Evolutionary conservation across 768 basidiomycete species (phyloP).

Genomic region (Calocybe indica): DNA sequence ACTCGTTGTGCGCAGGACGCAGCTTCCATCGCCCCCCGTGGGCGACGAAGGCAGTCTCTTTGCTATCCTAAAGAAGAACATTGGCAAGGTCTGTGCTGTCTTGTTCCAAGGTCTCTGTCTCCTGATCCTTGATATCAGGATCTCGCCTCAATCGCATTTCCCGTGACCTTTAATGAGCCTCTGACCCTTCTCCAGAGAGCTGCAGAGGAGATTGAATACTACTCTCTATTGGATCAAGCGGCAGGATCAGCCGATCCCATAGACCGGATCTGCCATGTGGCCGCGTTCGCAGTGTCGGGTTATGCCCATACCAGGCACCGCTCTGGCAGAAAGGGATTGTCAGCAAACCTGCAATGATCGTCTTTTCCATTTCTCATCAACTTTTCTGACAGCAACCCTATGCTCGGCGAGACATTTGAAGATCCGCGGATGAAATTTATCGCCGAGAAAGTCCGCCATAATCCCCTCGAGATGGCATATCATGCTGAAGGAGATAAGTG

Average conservation of each 20-base stretch:
- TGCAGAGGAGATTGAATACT: conserved; percentile 84
- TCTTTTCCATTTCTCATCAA: conserved; percentile 4
- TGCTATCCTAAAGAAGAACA: conserved; percentile 79
- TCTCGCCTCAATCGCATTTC: conserved; percentile 74
- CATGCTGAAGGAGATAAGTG: conserved; percentile 78
- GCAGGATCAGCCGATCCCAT: conserved; percentile 50
- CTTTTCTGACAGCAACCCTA: conserved; percentile 59
- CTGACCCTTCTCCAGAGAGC: conserved; percentile 74
- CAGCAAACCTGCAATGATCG: conserved; percentile 21
- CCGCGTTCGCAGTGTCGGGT: conserved; percentile 80
- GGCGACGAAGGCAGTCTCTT: conserved; percentile 82
- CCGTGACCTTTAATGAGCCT: conserved; percentile 90
- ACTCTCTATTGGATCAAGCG: conserved; percentile 62
- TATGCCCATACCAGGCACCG: conserved; percentile 80
- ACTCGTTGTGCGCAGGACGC: conserved; percentile 43
- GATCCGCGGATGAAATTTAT: conserved; percentile 76
- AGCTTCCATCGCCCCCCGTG: conserved; percentile 52
- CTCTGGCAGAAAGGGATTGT: conserved; percentile 86
- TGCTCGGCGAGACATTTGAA: conserved; percentile 87
- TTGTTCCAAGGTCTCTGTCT: conserved; percentile 1
- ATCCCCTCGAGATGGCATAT: conserved; percentile 80
- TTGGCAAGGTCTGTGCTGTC: conserved; percentile 60
- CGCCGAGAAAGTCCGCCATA: conserved; percentile 84
- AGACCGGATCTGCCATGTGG: conserved; percentile 68
- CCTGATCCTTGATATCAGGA: conserved; percentile 41